A percentile compares a stretch with the other conserved stretches of the same genome.
phyloP scores from a whole-genome alignment of 495 filamentous ascomycete species.

The Trichoderma erinaceum region DNA sequence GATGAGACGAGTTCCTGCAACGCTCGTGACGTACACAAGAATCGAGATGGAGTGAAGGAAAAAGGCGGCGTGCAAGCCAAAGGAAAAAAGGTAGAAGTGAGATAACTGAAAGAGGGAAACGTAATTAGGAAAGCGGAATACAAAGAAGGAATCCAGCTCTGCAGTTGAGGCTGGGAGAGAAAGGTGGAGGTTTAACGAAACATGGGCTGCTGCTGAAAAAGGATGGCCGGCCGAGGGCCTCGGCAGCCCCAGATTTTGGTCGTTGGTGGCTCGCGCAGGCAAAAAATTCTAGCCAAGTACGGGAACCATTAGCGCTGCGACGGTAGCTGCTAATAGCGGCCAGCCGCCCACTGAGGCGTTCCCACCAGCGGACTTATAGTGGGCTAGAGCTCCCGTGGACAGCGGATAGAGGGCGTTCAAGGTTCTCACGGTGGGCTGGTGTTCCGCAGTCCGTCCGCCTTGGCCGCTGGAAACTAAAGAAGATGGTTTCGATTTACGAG shows the following conservation, averaged over 20 bases:
- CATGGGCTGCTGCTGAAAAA: constrained; percentile 5
- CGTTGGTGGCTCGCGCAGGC: background rate
- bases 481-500: background rate
- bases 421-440: background rate
- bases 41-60: background rate
- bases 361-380: background rate
- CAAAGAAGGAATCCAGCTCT: background rate
- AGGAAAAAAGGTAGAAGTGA: background rate
- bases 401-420: background rate
- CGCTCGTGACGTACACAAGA: background rate
- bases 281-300: background rate
- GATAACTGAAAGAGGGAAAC: background rate
- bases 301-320: background rate
- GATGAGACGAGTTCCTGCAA: background rate
- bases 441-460: background rate
- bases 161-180: background rate
- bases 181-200: constrained; percentile 4
- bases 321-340: background rate
- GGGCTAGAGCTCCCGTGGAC: background rate
- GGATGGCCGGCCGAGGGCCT: constrained; percentile 16
- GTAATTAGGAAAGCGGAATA: background rate
- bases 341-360: background rate
- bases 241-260: constrained; percentile 14
- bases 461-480: background rate
- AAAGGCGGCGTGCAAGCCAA: background rate